These are phyloP conservation scores for Zasmidium angulare DNA, from an alignment of 2,329 filamentous ascomycete species.

Conservation along the genomic window DNA sequence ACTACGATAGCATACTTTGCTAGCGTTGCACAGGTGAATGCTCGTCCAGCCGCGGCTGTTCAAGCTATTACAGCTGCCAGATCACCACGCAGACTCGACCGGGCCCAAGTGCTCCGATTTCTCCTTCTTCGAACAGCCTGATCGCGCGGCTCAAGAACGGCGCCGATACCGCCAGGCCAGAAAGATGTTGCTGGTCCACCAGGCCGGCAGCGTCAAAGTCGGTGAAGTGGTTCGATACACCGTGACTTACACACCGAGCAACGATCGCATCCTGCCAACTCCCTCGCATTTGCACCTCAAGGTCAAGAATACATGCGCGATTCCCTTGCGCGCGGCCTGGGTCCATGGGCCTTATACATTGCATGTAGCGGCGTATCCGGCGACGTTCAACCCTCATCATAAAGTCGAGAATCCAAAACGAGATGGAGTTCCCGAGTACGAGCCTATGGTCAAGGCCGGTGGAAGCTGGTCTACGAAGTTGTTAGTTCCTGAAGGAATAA, in stretches of 20 bases:
- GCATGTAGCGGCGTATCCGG: conserved; percentile 81
- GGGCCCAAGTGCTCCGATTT: not conserved
- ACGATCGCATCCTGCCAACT: conserved; percentile 85
- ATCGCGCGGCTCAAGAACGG: not conserved
- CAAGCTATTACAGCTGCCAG: conserved; percentile 5
- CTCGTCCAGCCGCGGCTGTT: conserved; percentile 12
- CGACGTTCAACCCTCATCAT: conserved; percentile 77
- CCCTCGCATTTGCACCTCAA: conserved; percentile 79
- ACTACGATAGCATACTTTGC: conserved; percentile 5
- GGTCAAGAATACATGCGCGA: conserved; percentile 87
- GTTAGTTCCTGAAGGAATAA: conserved; percentile 74
- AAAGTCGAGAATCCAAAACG: conserved; percentile 69
- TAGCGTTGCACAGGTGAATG: conserved; percentile 4
- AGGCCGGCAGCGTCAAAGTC: conserved; percentile 87
- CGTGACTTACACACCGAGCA: conserved; percentile 84
- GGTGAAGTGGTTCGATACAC: conserved; percentile 90
- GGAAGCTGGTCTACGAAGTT: conserved; percentile 81
- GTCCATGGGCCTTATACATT: conserved; percentile 94
- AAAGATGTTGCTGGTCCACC: conserved; percentile 83
- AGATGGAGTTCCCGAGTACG: conserved; percentile 72
- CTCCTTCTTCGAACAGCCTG: conserved; percentile 7
- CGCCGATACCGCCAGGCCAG: not conserved
- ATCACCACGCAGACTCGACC: not conserved
- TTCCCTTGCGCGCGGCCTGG: conserved; percentile 89
- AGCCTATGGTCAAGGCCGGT: conserved; percentile 94